Base-by-base conservation (phyloP, 148 eudicot species). In the Heliosperma pusillum region DNA sequence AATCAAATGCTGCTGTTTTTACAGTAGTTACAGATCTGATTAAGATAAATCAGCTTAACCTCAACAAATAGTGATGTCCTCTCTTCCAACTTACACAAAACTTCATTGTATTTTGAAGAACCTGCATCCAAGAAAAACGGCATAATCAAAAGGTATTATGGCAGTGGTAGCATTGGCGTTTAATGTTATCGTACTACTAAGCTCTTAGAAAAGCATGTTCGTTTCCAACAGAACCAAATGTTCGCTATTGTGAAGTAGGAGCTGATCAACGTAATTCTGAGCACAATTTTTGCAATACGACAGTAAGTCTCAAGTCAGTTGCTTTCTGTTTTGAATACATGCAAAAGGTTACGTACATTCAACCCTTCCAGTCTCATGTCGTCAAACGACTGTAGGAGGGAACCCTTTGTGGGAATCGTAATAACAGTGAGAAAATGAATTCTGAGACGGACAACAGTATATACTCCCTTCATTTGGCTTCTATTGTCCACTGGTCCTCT, bases 51-150 rank as follows among this genome's bases (percentile, higher is more conserved):
- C 58, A 25, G 36, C 42, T 77, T 69, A 66, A 73, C 77, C 77
- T 59, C 63, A 58, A 42, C 42, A 64, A n/a, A 26, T 66, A 67
- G 60, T 44, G 63, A 40, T 33, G 36, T 21, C 40, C 60, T 66
- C 66, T 36, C 45, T 72, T 76, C 33, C 79, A 66, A 66, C 45
- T 59, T 59, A 66, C 70, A 66, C 80, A 81, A 77, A 81, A 81
- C 80, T 69, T 55, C 47, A 77, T 13, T 25, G 66, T 60, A 47
- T 22, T 70, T 24, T 61, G 42, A 50, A 70, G 74, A 59, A 57
- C 80, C 83, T 77, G 80, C 80, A 66, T 29, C 45, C 76, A 57
- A 16, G 68, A 58, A 53, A 47, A 25, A 33, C 22, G 56, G 61
- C 64, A 61, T 50, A 6, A 36, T 79, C 55, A 79, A 66, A 66